Evolutionary conservation across 129 eudicot species (phyloP).

Genomic region (Erigeron canadensis): DNA sequence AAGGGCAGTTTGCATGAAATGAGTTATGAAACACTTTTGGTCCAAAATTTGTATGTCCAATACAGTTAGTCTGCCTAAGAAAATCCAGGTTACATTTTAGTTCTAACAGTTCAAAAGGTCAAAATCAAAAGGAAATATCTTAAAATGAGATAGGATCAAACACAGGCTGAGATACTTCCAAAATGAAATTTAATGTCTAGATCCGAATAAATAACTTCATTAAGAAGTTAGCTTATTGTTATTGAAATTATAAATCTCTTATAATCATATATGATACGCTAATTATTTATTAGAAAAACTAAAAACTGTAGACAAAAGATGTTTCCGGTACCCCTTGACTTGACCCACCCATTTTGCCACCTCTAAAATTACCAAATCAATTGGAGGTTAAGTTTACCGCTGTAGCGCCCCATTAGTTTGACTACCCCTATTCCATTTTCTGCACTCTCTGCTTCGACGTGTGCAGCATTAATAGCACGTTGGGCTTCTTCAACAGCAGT

Average conservation of each 20-base stretch:
- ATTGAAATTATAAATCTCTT: not conserved
- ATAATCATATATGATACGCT: not conserved
- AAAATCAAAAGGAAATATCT: not conserved
- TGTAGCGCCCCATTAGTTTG: conserved; percentile 91
- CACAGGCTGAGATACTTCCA: not conserved
- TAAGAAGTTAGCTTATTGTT: not conserved
- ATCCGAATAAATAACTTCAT: not conserved
- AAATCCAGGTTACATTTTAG: not conserved
- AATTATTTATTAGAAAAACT: not conserved
- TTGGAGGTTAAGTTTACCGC: conserved; percentile 51
- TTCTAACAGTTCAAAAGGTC: not conserved
- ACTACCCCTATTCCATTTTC: conserved; percentile 91
- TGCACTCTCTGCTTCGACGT: conserved; percentile 90
- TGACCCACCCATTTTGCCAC: not conserved
- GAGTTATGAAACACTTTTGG: not conserved
- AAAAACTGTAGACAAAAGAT: not conserved
- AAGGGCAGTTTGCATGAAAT: not conserved
- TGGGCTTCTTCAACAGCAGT: conserved; percentile 99
- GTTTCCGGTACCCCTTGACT: not conserved
- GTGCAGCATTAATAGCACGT: conserved; percentile 95
- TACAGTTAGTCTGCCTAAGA: not conserved
- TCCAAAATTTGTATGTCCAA: not conserved
- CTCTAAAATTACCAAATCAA: not conserved
- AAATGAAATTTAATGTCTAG: not conserved
- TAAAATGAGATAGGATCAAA: not conserved